phyloP scores from a whole-genome alignment of 129 eudicot genomes.

The Chrysanthemum lavandulifolium region DNA sequence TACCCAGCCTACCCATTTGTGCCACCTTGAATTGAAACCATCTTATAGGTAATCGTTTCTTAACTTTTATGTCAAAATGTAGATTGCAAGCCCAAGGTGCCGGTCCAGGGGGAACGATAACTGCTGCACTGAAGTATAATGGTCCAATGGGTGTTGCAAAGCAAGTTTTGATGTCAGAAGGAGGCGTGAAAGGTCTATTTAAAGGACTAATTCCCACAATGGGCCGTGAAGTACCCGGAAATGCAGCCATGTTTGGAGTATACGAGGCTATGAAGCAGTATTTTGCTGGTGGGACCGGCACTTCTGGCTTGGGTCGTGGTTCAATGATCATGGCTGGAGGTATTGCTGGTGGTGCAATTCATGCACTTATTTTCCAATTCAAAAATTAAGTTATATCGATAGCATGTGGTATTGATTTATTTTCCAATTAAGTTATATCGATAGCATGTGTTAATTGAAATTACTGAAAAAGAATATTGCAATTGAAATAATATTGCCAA shows the following conservation, averaged over 20 bases:
- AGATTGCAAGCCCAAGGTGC: constrained; percentile 95
- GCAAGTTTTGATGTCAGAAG: constrained; percentile 73
- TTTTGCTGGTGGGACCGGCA: constrained; percentile 85
- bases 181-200: constrained; percentile 73
- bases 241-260: constrained; percentile 92
- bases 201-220: constrained; percentile 86
- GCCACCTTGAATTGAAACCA: background rate
- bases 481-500: no score
- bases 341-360: constrained; percentile 78
- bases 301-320: constrained; percentile 74
- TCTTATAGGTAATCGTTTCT: background rate
- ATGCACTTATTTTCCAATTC: no score
- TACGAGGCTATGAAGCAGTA: constrained; percentile 78
- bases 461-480: no score
- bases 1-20: background rate
- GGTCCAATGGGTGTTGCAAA: constrained; percentile 92
- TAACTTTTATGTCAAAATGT: background rate
- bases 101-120: constrained; percentile 42
- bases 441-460: no score
- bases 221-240: constrained; percentile 92
- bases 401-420: no score
- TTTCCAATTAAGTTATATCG: no score
- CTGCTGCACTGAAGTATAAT: constrained; percentile 54
- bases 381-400: no score
- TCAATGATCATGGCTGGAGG: constrained; percentile 86